Percentiles rank a stretch among this genome's conserved stretches.
Evolutionary conservation across 1,284 basidiomycete genomes (phyloP).

Genomic region (Taiwanofungus camphoratus): DNA sequence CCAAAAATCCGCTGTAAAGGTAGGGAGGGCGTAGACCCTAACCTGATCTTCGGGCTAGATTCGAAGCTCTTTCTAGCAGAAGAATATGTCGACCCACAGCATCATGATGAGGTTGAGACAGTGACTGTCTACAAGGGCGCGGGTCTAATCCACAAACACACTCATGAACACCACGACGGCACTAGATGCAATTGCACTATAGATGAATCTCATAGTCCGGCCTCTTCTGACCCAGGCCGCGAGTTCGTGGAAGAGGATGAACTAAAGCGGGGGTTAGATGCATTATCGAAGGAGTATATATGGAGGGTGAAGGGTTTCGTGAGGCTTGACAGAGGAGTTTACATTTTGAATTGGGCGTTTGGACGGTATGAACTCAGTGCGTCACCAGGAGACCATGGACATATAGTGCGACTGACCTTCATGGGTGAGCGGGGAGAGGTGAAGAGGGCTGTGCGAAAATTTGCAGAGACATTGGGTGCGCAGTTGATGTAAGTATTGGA

Average conservation of each 20-base stretch:
- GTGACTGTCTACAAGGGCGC: constrained; percentile 51
- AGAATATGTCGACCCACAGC: constrained; percentile 29
- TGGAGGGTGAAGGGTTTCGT: constrained; percentile 85
- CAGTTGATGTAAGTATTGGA: constrained; percentile 11
- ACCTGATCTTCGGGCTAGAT: constrained; percentile 79
- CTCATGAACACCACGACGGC: constrained; percentile 28
- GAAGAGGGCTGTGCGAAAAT: constrained; percentile 46
- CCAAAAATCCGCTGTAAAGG: constrained; percentile 74
- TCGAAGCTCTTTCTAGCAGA: constrained; percentile 61
- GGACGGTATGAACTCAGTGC: constrained; percentile 65
- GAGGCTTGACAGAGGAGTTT: constrained; percentile 39
- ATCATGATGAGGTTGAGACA: constrained; percentile 83
- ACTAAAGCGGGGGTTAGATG: constrained; percentile 41
- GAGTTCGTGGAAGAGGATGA: constrained; percentile 23
- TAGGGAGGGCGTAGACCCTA: constrained; percentile 61
- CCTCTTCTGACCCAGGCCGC: too few relatives aligned
- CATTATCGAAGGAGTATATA: constrained; percentile 59
- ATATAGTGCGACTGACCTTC: constrained; percentile 59
- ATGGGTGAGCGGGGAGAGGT: constrained; percentile 89
- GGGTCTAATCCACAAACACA: constrained; percentile 19
- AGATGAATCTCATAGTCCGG: not conserved
- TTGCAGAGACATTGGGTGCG: constrained; percentile 50
- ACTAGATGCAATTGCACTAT: not conserved
- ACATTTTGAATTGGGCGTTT: constrained; percentile 89
- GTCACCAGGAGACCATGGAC: constrained; percentile 29